phyloP scores from a whole-genome alignment of 768 basidiomycete genomes.

The Suillus subalutaceus region DNA sequence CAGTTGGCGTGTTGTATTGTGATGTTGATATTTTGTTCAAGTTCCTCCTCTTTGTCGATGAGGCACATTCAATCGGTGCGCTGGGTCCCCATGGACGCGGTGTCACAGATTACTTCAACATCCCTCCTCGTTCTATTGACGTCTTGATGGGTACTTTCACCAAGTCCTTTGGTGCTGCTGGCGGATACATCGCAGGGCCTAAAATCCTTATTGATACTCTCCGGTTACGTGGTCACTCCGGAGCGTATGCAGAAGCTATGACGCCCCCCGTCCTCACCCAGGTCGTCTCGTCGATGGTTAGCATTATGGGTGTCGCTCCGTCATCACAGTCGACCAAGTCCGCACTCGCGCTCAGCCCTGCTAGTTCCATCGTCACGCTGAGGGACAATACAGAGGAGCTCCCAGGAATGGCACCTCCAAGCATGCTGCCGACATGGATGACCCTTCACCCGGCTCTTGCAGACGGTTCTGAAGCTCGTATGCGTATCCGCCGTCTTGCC shows the following conservation, averaged over 20 bases:
- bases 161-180: conserved; percentile 90
- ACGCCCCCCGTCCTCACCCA: conserved; percentile 90
- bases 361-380: conserved; percentile 30
- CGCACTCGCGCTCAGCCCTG: conserved; percentile 36
- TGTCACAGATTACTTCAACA: conserved; percentile 90
- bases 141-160: conserved; percentile 99
- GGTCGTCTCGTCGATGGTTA: conserved; percentile 89
- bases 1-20: conserved; percentile 16
- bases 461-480: conserved; percentile 83
- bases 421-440: conserved; percentile 77
- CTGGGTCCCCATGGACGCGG: conserved; percentile 94
- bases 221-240: conserved; percentile 79
- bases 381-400: conserved; percentile 43
- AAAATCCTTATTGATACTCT: conserved; percentile 81
- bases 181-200: conserved; percentile 90
- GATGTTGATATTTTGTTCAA: conserved; percentile 38
- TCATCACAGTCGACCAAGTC: conserved; percentile 38
- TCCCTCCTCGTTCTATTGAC: conserved; percentile 82
- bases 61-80: conserved; percentile 97
- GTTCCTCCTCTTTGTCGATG: conserved; percentile 97
- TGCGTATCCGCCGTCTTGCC: conserved; percentile 83
- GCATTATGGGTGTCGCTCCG: conserved; percentile 86
- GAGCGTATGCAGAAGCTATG: conserved; percentile 89
- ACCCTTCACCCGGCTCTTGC: conserved; percentile 69
- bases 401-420: conserved; percentile 70